Base-by-base conservation (phyloP, 306 rosid genomes). In the Pyrus betulifolia region DNA sequence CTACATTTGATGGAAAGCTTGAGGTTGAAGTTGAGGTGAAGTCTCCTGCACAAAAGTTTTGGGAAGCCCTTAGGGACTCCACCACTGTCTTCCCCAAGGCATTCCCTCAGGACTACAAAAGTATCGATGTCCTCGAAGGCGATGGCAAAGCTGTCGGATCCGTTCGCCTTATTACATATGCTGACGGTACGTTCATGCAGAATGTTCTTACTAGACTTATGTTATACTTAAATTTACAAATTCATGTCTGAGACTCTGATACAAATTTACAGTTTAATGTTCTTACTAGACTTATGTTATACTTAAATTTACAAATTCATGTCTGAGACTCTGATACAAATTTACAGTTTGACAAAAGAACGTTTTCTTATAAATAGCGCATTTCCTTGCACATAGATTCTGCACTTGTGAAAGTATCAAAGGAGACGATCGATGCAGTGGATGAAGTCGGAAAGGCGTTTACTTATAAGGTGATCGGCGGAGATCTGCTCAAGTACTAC, bases 401-500 rank as follows among this genome's bases (percentile, higher is more conserved):
- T 54, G 68, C 87, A 6, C 21, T 93, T 1, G 91, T 85, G 38
- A 91, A 93, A 28, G 80, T 76, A 11, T 86, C 96, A 1, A 84
- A 52, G 42, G 98, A 93, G 89, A 82, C 15, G 83, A 86, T 91
- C 35, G 90, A 81, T 2, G 82, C 67, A 1, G 88, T 84, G 25
- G 92, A 91, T 79, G 91, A 87, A 57, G 85, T 13, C 79, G 86
- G 82, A 70, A 91, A 68, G 87, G 81, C 87, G 14, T 75, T 84
- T 12, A 19, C 82, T 4, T 93, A 89, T 45, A 64, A 74, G 8
- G 83, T 93, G 40, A 78, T 88, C 19, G 96, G 87, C 3, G 98
- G 98, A 35, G 98, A 91, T 69, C 97, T 93, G 21, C 88, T 91
- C 5, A 73, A 88, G 74, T 90, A 84, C 90, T 93, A 89, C 90